Base-by-base conservation (phyloP, 1,284 basidiomycete genomes). In the Boletus chippewaensis region DNA sequence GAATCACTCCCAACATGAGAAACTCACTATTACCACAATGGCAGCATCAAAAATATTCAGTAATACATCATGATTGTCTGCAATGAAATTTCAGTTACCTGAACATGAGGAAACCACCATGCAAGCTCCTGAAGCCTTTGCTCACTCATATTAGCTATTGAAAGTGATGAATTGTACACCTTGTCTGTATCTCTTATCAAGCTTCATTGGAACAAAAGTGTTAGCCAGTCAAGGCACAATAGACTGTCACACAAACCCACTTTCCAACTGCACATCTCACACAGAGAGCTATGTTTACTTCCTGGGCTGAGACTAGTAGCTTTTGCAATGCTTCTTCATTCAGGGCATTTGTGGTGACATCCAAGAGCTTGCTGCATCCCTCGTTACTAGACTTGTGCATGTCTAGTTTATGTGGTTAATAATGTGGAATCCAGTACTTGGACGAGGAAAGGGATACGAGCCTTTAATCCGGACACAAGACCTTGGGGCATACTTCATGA, bases 251-350 rank as follows among this genome's bases (percentile, higher is more conserved):
- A 22, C 20, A 22, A 13, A 41, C 50, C 16, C 11, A 49, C 47
- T 41, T 2, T 15, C 26, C 10, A 8, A 43, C 35, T 39, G 52
- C 44, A 53, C 28, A 43, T 43, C 8, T 43, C 7, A 53, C 32
- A 47, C 51, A 53, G 2, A 52, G n/a, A 26, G 16, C 50, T 12
- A 52, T 20, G 20, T 53, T 53, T n/a, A 24, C 18, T 12, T 43
- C 36, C 38, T 55, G 42, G 4, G 53, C 41, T 4, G 53, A 47
- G 8, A 43, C 9, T 3, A 55, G 31, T 4, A 56, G 20, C 34
- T 34, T 47, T 39, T 52, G 47, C 44, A 57, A n/a, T 2, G 46
- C 31, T 34, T 50, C 35, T 13, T 47, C 16, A 39, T 41, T 9
- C 5, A 57, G 46, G 4, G 3, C 42, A 20, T 0, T 5, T 9